Conservation (phyloP, 345 rosid genomes). For the Eucalyptus curtisii region DNA sequence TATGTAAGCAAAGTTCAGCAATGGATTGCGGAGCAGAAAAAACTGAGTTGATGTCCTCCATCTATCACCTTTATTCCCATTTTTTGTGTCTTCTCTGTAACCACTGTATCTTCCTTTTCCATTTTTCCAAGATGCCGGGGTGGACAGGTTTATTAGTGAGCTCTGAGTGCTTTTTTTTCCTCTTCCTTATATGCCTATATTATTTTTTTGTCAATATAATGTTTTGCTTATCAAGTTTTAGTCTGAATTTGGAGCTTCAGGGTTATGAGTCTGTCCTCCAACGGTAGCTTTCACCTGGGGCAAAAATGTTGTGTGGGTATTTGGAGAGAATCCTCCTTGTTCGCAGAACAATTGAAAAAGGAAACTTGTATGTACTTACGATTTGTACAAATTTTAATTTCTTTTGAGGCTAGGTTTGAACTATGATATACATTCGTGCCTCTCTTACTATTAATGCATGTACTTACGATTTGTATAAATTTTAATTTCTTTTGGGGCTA, state of each 20-base stretch:
- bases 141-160: not conserved
- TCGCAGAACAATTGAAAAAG: not conserved
- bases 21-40: conserved; percentile 45
- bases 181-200: not conserved
- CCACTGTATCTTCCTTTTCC: not conserved
- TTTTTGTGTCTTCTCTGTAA: not conserved
- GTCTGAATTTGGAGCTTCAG: not conserved
- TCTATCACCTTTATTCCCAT: not conserved
- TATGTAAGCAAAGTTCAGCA: conserved; percentile 19
- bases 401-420: not conserved
- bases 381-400: not conserved
- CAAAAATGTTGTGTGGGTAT: not conserved
- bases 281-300: not conserved
- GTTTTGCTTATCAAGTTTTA: not conserved
- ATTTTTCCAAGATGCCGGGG: not conserved
- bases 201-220: not conserved
- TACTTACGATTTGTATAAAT: not conserved
- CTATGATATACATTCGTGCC: not conserved
- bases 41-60: conserved; percentile 26
- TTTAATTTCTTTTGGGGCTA: not conserved
- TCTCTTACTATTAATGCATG: not conserved
- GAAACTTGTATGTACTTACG: not conserved
- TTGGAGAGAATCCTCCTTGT: not conserved
- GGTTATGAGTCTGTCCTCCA: not conserved
- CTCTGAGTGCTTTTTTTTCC: not conserved